Percentiles rank a stretch among this genome's conserved stretches.
These are phyloP conservation scores for Clarireedia sp. DNA, from an alignment of 2,329 filamentous ascomycete species.

Conservation along the genomic window DNA sequence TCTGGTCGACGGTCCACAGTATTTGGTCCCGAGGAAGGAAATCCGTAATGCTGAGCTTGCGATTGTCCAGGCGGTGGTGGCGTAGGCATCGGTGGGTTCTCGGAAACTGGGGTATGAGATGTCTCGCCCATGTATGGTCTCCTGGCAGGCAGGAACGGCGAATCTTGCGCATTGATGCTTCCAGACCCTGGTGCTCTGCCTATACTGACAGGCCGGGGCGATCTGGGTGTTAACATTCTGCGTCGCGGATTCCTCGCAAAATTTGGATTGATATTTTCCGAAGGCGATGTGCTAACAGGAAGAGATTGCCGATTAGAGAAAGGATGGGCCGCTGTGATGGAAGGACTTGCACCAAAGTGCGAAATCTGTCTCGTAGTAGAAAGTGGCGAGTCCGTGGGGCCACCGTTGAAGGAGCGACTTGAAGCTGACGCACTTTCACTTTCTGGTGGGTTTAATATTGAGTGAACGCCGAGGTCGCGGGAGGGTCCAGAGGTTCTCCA, in stretches of 20 bases:
- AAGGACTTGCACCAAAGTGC: slow-evolving; percentile 23
- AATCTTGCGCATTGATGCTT: slow-evolving; percentile 40
- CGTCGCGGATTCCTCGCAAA: slow-evolving; percentile 18
- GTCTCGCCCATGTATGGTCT: slow-evolving; percentile 37
- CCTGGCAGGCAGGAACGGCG: slow-evolving; percentile 38
- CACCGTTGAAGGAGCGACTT: slow-evolving; percentile 18
- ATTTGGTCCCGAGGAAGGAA: slow-evolving; percentile 34
- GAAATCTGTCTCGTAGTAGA: slow-evolving; percentile 14
- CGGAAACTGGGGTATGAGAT: slow-evolving; percentile 30
- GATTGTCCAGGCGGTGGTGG: slow-evolving; percentile 14
- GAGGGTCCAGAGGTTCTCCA: slow-evolving; percentile 22
- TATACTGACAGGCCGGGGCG: slow-evolving; percentile 44
- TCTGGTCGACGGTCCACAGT: slow-evolving; percentile 29
- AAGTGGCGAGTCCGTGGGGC: slow-evolving; percentile 19
- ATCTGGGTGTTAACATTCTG: slow-evolving; percentile 27
- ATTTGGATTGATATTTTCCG: slow-evolving; percentile 22
- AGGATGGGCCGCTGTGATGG: slow-evolving; percentile 14
- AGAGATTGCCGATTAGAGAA: slow-evolving; percentile 18
- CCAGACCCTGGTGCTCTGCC: slow-evolving; percentile 37
- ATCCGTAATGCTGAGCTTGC: slow-evolving; percentile 24
- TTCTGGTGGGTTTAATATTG: slow-evolving; percentile 31
- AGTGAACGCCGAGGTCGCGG: slow-evolving; percentile 30
- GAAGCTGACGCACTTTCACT: slow-evolving; percentile 17
- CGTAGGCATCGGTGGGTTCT: slow-evolving; percentile 37
- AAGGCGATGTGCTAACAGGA: slow-evolving; percentile 16